Evolutionary conservation across 1,284 basidiomycete species (phyloP), one percentile per base, ranked within the genome.

Genomic region (Pholiota adiposa): DNA sequence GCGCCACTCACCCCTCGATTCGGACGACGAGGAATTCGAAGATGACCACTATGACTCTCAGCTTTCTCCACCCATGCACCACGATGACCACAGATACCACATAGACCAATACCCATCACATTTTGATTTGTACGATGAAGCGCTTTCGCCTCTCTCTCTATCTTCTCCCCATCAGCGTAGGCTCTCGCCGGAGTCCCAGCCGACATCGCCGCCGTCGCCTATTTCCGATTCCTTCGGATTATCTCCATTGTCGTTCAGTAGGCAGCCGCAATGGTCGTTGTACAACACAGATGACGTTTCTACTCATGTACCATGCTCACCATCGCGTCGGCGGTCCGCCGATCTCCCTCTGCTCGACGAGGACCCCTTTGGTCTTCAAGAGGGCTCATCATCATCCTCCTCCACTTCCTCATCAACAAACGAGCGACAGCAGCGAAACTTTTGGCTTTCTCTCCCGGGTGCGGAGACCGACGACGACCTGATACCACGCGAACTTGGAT

Each of bases 401-500:
- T 41, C 18, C 7, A 2, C 14, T n/a, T n/a, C 27, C 23, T 23
- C 19, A 38, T 21, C 38, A 33, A 19, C 21, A n/a, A n/a, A 11
- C n/a, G 21, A 43, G 27, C 48, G 36, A 18, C 27, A 19, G 2
- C 56, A 34, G 18, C 44, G 56, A 27, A n/a, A n/a, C n/a, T n/a
- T n/a, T n/a, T 61, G 60, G 59, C 61, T 66, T 12, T 66, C 63
- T 16, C 55, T 69, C 6, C 65, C 68, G 0, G 66, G 68, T 11
- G 58, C 63, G n/a, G 66, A 68, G n/a, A 67, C 64, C 4, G 66
- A 69, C 46, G 68, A 69, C 43, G 65, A 68, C 52, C 64, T 69
- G 3, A 65, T 68, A 40, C 64, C 63, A 5, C 56, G 46, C 5
- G 63, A 66, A 18, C 61, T 69, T 21, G 68, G 61, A 4, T 65